A percentile compares a stretch with the other conserved stretches of the same genome.
Conservation (phyloP, 805 yeast species). For the Saccharomyces paradoxus region DNA sequence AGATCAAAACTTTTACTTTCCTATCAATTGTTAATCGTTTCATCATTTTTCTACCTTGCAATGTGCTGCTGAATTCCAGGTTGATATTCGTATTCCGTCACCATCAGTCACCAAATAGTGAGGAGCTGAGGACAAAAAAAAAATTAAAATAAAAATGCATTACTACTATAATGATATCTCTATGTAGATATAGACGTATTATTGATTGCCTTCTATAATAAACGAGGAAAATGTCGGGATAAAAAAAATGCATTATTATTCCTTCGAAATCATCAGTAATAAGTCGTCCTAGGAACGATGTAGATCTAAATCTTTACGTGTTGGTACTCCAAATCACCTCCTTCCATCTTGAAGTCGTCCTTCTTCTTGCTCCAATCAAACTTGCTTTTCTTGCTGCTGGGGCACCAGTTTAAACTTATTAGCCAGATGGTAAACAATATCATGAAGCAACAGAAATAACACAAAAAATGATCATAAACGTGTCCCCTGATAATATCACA, state of each 20-base stretch:
- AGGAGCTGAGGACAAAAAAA: neutral
- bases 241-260: neutral
- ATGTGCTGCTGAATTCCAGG: neutral
- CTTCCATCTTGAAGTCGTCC: constrained; percentile 1
- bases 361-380: constrained; percentile 4
- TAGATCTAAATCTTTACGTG: constrained; percentile 4
- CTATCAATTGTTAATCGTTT: too few species aligned
- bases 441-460: constrained; percentile 15
- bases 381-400: constrained; percentile 6
- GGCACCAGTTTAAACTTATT: constrained; percentile 6
- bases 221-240: neutral
- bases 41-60: neutral
- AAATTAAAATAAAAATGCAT: neutral
- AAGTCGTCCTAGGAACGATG: neutral
- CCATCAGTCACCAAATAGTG: neutral
- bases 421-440: constrained; percentile 14
- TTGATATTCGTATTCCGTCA: neutral
- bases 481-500: constrained; percentile 17
- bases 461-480: constrained; percentile 17
- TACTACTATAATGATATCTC: neutral
- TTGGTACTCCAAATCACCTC: constrained; percentile 4
- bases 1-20: too few species aligned
- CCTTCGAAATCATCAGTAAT: neutral
- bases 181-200: neutral
- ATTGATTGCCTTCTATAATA: neutral